Base-by-base conservation (phyloP, 1,139 yeast species). In the Waltiozyma sp. region DNA sequence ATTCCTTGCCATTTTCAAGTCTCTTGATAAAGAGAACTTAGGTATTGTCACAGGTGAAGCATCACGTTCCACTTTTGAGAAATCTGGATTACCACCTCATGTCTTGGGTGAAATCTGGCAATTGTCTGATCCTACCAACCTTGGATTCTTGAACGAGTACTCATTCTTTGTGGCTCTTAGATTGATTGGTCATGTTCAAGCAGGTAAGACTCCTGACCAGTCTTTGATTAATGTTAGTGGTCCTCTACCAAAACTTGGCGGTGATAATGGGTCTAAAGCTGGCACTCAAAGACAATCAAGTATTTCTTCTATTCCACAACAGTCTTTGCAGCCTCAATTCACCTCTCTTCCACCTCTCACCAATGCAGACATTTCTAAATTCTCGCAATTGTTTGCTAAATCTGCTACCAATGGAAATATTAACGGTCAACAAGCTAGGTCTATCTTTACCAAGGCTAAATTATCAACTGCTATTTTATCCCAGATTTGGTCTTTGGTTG, bases 41-140 rank as follows among this genome's bases (percentile, higher is more conserved):
- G 96, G 96, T 3, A 71, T 83, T 39, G 83, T 91, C 46, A 85
- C 96, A 9, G 98, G 98, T 28, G 94, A 84, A 38, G 78, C 81
- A 43, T 89, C 96, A n/a, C 75, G 94, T 51, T 70, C 85, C 10
- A 71, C 94, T 5, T 80, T 93, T 52, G 95, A 89, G 55, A 83
- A 84, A 47, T 81, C 95, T 2, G 94, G 95, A 1, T 71, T 91
- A 43, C 80, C 94, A 8, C 82, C 94, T 3, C 70, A 78, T 18
- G 67, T 76, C 35, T 68, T 91, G 42, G 96, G 96, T 4, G 94
- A 88, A 61, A 81, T 93, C 47, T 93, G 98, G 98, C 37, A 35
- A 19, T 35, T 35, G n/a, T 8, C 37, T 9, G 98, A 91, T 64
- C 72, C 74, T 18, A 81, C 78, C 49, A 87, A 86, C 62, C 73